These are phyloP conservation scores for Psilocybe sp. DNA, from an alignment of 768 basidiomycete genomes.

Conservation along the genomic window DNA sequence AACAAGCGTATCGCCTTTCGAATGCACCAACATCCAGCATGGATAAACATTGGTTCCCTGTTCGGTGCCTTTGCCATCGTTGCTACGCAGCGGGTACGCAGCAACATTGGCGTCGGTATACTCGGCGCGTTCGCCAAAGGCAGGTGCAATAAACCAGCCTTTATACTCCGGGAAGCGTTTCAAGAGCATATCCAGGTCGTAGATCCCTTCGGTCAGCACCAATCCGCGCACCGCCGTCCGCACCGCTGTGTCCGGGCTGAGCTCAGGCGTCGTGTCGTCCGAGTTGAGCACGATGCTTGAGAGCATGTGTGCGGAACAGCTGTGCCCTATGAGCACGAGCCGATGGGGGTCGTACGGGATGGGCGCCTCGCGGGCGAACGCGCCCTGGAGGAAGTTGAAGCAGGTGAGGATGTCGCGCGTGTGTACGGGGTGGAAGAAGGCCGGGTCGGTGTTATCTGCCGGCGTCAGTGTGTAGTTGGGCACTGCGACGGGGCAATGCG, in stretches of 20 bases:
- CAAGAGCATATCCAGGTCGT: constrained; percentile 67
- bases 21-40: constrained; percentile 74
- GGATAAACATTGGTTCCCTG: too few relatives aligned
- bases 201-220: constrained; percentile 74
- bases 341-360: constrained; percentile 33
- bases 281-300: constrained; percentile 64
- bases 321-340: constrained; percentile 72
- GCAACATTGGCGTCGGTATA: constrained; percentile 50
- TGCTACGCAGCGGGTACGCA: constrained; percentile 31
- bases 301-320: constrained; percentile 82
- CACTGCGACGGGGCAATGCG: constrained; percentile 59
- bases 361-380: constrained; percentile 39
- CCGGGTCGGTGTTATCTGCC: constrained; percentile 29
- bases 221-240: constrained; percentile 49
- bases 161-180: constrained; percentile 64
- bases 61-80: constrained; percentile 26
- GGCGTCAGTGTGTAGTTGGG: constrained; percentile 79
- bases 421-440: constrained; percentile 68
- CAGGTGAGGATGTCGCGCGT: constrained; percentile 62
- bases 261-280: constrained; percentile 32
- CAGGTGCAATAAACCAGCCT: constrained; percentile 62
- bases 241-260: constrained; percentile 43
- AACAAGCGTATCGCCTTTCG: constrained; percentile 66
- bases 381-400: constrained; percentile 49
- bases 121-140: constrained; percentile 52